Conservation (phyloP, 1,284 basidiomycete genomes). For the Wolfiporia cocos region DNA sequence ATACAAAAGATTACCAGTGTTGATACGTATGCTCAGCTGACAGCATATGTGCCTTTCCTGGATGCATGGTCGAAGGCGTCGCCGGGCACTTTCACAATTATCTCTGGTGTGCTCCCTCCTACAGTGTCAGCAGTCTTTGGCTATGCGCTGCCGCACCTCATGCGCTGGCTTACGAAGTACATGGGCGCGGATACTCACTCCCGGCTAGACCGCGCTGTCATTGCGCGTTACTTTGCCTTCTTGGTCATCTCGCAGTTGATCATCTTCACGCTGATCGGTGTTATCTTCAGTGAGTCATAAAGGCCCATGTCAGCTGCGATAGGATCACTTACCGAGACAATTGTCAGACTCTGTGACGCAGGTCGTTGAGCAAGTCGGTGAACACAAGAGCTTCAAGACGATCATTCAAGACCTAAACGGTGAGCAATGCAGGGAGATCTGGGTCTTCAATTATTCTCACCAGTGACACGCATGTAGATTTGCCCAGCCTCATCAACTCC, state of each 20-base stretch:
- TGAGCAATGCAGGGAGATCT: slow-evolving; percentile 28
- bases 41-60: slow-evolving; percentile 69
- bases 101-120: slow-evolving; percentile 88
- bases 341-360: slow-evolving; percentile 55
- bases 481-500: slow-evolving; percentile 67
- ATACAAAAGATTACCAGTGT: no score
- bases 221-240: slow-evolving; percentile 89
- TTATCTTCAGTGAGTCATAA: slow-evolving; percentile 66
- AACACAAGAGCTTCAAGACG: slow-evolving; percentile 56
- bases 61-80: slow-evolving; percentile 59
- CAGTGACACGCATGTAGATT: slow-evolving; percentile 34
- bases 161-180: slow-evolving; percentile 80
- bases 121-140: slow-evolving; percentile 85
- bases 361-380: slow-evolving; percentile 64
- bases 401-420: slow-evolving; percentile 67
- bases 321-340: not conserved
- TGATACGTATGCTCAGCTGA: no score
- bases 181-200: slow-evolving; percentile 78
- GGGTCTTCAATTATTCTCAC: slow-evolving; percentile 4
- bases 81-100: slow-evolving; percentile 57
- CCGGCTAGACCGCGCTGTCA: slow-evolving; percentile 81
- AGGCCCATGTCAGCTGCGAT: not conserved
- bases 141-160: slow-evolving; percentile 82
- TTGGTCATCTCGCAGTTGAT: slow-evolving; percentile 86
- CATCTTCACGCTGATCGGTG: slow-evolving; percentile 88